Percentiles rank a stretch among this genome's conserved stretches.
phyloP scores from a whole-genome alignment of 164 flowering plant genomes.

The Vitis cinerea region DNA sequence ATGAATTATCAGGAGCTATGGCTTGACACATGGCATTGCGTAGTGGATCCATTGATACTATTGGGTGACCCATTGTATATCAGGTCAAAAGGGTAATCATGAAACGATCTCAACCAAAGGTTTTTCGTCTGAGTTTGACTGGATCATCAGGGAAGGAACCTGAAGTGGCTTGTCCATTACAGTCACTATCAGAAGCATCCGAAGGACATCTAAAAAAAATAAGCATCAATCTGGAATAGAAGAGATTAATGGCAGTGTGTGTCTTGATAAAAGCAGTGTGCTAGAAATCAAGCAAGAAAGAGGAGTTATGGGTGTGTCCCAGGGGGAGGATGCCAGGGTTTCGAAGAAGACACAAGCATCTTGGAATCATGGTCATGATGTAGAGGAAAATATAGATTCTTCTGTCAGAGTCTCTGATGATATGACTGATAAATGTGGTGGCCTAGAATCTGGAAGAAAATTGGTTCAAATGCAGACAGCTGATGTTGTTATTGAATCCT shows the following conservation, averaged over 20 bases:
- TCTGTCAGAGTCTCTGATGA: conserved; percentile 15
- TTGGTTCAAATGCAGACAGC: too few species aligned
- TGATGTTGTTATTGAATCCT: too few species aligned
- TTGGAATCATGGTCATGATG: conserved; percentile 12
- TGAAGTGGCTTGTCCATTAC: conserved; percentile 21
- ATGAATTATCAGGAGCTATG: too few species aligned
- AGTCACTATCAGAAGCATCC: conserved; percentile 29
- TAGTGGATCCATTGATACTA: too few species aligned
- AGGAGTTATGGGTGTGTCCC: neutral
- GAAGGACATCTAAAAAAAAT: conserved; percentile 17
- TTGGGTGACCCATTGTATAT: too few species aligned
- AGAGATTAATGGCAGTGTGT: neutral
- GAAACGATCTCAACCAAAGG: conserved; percentile 68
- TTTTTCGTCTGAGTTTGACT: conserved; percentile 75
- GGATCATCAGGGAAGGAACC: conserved; percentile 41
- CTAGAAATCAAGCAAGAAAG: too few species aligned
- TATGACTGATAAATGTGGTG: conserved; percentile 16
- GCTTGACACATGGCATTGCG: too few species aligned
- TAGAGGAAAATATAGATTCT: conserved; percentile 14
- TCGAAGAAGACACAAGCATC: conserved; percentile 16
- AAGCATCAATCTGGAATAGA: conserved; percentile 18
- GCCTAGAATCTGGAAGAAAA: conserved; percentile 5
- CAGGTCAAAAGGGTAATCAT: too few species aligned
- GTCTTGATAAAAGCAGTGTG: too few species aligned
- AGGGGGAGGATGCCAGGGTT: conserved; percentile 13